phyloP scores from a whole-genome alignment of 106 monocot genomes.

The Dioscorea dumetorum region DNA sequence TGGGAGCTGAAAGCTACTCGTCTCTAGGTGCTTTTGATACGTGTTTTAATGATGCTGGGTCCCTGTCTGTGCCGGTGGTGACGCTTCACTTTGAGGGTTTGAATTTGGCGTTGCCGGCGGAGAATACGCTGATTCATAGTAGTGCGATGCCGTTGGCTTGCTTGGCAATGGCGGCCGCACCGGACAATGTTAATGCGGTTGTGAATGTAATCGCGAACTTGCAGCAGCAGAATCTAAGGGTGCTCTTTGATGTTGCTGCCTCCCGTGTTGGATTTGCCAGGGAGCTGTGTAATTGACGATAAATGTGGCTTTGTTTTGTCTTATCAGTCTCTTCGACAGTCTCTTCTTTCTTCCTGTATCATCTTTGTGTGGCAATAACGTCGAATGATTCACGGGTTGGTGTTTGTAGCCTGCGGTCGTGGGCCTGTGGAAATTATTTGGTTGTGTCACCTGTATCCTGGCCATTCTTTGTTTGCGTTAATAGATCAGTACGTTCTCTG shows the following conservation, averaged over 20 bases:
- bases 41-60: conserved; percentile 38
- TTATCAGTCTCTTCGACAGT: too few relatives aligned
- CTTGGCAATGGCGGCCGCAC: conserved; percentile 62
- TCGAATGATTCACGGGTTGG: too few relatives aligned
- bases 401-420: too few relatives aligned
- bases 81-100: conserved; percentile 59
- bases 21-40: conserved; percentile 90
- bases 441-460: too few relatives aligned
- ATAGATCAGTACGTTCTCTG: too few relatives aligned
- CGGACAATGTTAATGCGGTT: conserved; percentile 53
- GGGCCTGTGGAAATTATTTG: too few relatives aligned
- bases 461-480: too few relatives aligned
- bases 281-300: conserved; percentile 42
- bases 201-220: conserved; percentile 71
- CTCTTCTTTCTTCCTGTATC: too few relatives aligned
- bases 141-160: conserved; percentile 63
- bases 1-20: conserved; percentile 54
- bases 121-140: conserved; percentile 93
- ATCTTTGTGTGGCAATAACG: too few relatives aligned
- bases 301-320: too few relatives aligned
- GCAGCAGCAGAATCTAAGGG: conserved; percentile 83
- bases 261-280: conserved; percentile 50
- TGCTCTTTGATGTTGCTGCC: conserved; percentile 50
- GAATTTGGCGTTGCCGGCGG: conserved; percentile 59
- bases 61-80: conserved; percentile 15